phyloP scores from a whole-genome alignment of 2,329 filamentous ascomycete genomes.

The Aspergillus clavatus region DNA sequence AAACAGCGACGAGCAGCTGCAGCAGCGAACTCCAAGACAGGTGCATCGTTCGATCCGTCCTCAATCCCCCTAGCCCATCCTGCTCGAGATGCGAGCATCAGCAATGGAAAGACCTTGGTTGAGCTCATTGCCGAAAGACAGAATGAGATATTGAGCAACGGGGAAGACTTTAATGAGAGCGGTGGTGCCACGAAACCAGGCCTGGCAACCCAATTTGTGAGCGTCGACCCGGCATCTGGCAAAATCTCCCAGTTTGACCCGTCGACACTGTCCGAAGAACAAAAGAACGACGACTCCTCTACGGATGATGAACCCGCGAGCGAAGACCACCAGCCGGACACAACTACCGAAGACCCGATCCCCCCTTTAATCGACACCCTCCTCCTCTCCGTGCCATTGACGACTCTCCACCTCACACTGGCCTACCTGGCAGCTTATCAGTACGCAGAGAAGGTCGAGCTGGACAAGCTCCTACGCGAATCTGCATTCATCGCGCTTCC shows the following conservation, averaged over 20 bases:
- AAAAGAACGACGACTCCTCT: background rate
- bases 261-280: conserved; percentile 15
- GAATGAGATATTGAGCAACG: conserved; percentile 23
- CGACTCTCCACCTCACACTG: conserved; percentile 43
- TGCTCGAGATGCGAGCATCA: conserved; percentile 12
- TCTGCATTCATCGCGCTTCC: conserved; percentile 39
- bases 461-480: conserved; percentile 30
- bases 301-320: background rate
- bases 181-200: conserved; percentile 1
- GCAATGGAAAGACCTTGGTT: conserved; percentile 35
- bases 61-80: conserved; percentile 33
- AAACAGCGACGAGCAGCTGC: conserved; percentile 39
- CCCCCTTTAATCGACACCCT: conserved; percentile 42
- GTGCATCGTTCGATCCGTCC: conserved; percentile 25
- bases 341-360: conserved; percentile 19
- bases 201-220: conserved; percentile 29
- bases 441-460: conserved; percentile 38
- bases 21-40: conserved; percentile 10
- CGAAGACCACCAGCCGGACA: conserved; percentile 10
- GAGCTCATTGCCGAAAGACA: conserved; percentile 45
- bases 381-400: conserved; percentile 40
- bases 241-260: conserved; percentile 21
- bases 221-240: conserved; percentile 24
- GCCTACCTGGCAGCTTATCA: conserved; percentile 45
- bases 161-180: conserved; percentile 1